Base-by-base conservation (phyloP, 345 rosid species). In the Trapa incisa region DNA sequence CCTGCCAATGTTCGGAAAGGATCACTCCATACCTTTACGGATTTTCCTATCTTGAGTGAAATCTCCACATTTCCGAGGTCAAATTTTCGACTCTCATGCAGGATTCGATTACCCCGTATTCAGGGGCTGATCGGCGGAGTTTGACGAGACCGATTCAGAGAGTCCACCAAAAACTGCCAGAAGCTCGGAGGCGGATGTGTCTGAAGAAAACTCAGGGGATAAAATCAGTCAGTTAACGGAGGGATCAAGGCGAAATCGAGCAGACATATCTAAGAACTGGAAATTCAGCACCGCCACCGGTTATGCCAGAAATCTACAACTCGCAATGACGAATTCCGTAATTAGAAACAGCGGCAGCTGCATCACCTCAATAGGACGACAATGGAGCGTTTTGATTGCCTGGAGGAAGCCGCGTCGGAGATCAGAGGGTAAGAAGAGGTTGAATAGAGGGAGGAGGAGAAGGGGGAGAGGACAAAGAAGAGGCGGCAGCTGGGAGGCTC, bases 31-130 rank as follows among this genome's bases (percentile, higher is more conserved):
- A 39, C 38, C 61, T 70, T 37, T 52, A 37, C 12, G 35, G 65
- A 6, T 15, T 22, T 14, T 75, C 66, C 35, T 70, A 67, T 35
- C 77, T 67, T 77, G 65, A 70, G 65, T 63, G 8, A 64, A 75
- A 78, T 64, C 76, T 45, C 72, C 76, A 68, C 82, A 82, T 76
- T 77, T 62, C 68, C 42, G 68, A 74, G 61, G 53, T 29, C 4
- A 60, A 54, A 58, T 61, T 71, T 22, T 62, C 75, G 32, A 67
- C 53, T 72, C 69, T 70, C 70, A 61, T 45, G 53, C 35, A 61
- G 61, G 72, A 9, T 71, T 75, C 66, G 70, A 70, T 78, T 70
- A 72, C 54, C 48, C 50, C 39, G 39, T 47, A 50, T 61, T 61
- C 58, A 61, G 36, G 66, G 71, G 62, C 65, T 65, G 76, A 73